Conservation (phyloP, 768 basidiomycete species). For the Mycena floridula region DNA sequence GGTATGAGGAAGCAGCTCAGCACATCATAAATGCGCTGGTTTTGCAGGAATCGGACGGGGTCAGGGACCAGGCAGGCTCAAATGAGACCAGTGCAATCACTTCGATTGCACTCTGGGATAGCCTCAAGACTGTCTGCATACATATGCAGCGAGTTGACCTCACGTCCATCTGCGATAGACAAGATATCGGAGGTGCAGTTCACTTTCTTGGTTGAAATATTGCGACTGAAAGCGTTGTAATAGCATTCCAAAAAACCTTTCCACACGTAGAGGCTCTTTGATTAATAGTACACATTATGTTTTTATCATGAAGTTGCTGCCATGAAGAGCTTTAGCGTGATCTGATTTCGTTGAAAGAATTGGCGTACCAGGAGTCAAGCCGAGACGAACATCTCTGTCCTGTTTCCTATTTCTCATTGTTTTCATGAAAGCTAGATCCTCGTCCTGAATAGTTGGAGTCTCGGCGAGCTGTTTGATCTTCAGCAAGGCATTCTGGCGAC, state of each 20-base stretch:
- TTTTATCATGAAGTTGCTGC: too few relatives aligned
- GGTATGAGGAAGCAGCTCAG: slow-evolving; percentile 81
- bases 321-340: too few relatives aligned
- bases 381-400: slow-evolving; percentile 20
- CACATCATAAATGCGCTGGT: slow-evolving; percentile 86
- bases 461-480: slow-evolving; percentile 44
- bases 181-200: slow-evolving; percentile 57
- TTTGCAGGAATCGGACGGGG: slow-evolving; percentile 81
- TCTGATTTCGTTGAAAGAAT: too few relatives aligned
- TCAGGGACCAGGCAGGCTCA: slow-evolving; percentile 36
- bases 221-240: too few relatives aligned
- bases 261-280: too few relatives aligned
- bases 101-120: slow-evolving; percentile 81
- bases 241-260: too few relatives aligned
- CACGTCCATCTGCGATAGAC: slow-evolving; percentile 62
- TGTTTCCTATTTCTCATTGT: slow-evolving; percentile 19
- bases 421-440: slow-evolving; percentile 26
- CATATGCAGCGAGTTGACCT: slow-evolving; percentile 78
- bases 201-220: too few relatives aligned
- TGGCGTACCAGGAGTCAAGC: slow-evolving; percentile 19
- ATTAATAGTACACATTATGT: too few relatives aligned
- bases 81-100: slow-evolving; percentile 65
- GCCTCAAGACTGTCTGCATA: slow-evolving; percentile 74
- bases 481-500: slow-evolving; percentile 33
- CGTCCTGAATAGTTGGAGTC: slow-evolving; percentile 24